A percentile compares a stretch with the other conserved stretches of the same genome.
These are phyloP conservation scores for Lactarius indigo DNA, from an alignment of 768 basidiomycete species.

Conservation along the genomic window DNA sequence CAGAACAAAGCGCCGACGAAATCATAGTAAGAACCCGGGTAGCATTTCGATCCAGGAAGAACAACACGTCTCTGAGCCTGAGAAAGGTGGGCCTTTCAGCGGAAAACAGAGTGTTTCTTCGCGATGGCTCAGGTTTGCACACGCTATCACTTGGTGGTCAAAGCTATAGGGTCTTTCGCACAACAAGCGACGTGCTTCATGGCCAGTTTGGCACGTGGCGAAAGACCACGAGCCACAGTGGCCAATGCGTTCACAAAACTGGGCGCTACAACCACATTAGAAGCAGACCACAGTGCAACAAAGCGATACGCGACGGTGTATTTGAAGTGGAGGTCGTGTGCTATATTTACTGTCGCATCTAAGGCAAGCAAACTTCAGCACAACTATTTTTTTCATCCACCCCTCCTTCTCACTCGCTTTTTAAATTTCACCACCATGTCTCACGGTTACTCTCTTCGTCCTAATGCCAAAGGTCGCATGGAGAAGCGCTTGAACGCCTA, in stretches of 20 bases:
- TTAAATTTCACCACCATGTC: constrained; percentile 4
- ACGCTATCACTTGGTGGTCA: neutral
- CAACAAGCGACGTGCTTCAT: neutral
- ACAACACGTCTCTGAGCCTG: neutral
- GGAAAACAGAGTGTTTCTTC: neutral
- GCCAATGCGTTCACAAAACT: neutral
- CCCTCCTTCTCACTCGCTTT: neutral
- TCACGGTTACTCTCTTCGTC: constrained; percentile 9
- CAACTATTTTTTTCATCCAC: neutral
- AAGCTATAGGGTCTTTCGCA: neutral
- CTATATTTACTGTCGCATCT: neutral
- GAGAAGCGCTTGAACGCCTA: constrained; percentile 5
- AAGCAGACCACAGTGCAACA: neutral
- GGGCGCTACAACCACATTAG: neutral
- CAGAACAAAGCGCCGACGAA: neutral
- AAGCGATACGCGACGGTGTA: neutral
- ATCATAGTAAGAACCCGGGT: neutral
- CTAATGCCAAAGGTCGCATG: constrained; percentile 1
- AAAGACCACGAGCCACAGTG: neutral
- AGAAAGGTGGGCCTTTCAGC: neutral
- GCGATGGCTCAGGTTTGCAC: neutral
- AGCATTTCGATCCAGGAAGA: neutral
- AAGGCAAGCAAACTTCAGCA: neutral
- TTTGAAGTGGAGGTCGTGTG: neutral
- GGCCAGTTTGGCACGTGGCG: constrained; percentile 1